Evolutionary conservation across 2,329 filamentous ascomycete genomes (phyloP).

Genomic region (Basipetospora chlamydospora): DNA sequence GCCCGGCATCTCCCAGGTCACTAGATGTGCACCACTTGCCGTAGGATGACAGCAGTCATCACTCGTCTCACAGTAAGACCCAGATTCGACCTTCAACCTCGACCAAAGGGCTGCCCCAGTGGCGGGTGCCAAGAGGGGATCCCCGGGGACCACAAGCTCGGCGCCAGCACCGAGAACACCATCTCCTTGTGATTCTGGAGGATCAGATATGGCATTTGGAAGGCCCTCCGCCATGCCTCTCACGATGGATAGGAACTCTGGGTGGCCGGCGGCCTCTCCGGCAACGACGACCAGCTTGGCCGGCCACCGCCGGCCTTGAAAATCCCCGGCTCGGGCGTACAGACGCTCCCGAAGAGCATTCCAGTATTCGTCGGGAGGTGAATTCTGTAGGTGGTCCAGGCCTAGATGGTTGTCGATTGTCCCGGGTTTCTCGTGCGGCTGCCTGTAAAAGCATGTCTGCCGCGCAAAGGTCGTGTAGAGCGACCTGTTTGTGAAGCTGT

Average conservation of each 20-base stretch:
- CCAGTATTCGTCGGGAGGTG: neutral
- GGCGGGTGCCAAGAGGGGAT: neutral
- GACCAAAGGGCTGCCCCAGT: slow-evolving; percentile 2
- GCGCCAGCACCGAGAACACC: neutral
- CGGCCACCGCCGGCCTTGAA: neutral
- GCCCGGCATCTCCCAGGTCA: too few species aligned
- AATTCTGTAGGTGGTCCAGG: neutral
- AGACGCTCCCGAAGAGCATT: neutral
- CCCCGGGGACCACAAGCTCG: neutral
- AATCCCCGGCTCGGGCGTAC: neutral
- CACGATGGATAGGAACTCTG: neutral
- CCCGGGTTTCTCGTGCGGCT: neutral
- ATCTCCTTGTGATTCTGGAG: too few species aligned
- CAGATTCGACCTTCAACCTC: neutral
- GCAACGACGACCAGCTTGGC: neutral
- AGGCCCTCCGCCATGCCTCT: neutral
- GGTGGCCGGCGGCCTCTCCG: neutral
- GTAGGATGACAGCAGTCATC: neutral
- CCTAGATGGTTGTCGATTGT: neutral
- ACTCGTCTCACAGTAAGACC: neutral
- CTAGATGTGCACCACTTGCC: too few species aligned
- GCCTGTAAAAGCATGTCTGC: neutral
- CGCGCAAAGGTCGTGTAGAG: neutral
- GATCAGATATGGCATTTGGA: neutral
- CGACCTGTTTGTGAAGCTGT: slow-evolving; percentile 1